Base-by-base conservation (phyloP, 2,329 filamentous ascomycete genomes). In the Verticillium tricorpus region DNA sequence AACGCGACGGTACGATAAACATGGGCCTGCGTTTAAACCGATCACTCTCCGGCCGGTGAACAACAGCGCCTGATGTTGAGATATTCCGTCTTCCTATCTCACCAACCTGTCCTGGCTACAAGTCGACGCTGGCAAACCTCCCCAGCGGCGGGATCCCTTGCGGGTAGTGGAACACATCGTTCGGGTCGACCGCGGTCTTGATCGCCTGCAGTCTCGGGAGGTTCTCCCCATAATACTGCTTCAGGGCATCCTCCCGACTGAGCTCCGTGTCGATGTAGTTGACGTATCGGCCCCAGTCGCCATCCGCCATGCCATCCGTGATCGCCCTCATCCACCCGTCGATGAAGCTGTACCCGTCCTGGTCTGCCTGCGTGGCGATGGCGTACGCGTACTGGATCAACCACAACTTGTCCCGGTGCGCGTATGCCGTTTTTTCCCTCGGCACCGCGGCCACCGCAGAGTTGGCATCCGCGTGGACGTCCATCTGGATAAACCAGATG, bases 211-310 rank as follows among this genome's bases (percentile, higher is more conserved):
- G 67, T 45, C 65, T 71, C 1, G 70, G 67, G 31, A 80, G 67
- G 58, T 71, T 79, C 57, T 68, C 69, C 6, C 79, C 74, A 64
- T 80, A 85, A 70, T 85, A 84, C 64, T 81, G 69, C 62, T 78
- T 69, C 64, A 82, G 78, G 2, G 82, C 82, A n/a, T 74, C 74
- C 2, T 73, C 73, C n/a, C 76, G 73, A 67, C 75, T 73, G 62
- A 83, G 73, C 54, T 72, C 76, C 0, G 81, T 76, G 66, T 85
- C 82, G 4, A 81, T 77, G 59, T 85, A 85, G 73, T 85, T 85
- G 65, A 80, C 72, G 64, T 85, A 85, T 62, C 79, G 79, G 19
- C 79, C 80, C 70, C 80, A 82, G 8, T 72, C 66, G 1, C 71
- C 74, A 14, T 71, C 69, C 7, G 45, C 17, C 70, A 77, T 72